Evolutionary conservation across 345 rosid genomes (phyloP), one percentile per base, ranked within the genome.

Genomic region (Litchi chinensis): DNA sequence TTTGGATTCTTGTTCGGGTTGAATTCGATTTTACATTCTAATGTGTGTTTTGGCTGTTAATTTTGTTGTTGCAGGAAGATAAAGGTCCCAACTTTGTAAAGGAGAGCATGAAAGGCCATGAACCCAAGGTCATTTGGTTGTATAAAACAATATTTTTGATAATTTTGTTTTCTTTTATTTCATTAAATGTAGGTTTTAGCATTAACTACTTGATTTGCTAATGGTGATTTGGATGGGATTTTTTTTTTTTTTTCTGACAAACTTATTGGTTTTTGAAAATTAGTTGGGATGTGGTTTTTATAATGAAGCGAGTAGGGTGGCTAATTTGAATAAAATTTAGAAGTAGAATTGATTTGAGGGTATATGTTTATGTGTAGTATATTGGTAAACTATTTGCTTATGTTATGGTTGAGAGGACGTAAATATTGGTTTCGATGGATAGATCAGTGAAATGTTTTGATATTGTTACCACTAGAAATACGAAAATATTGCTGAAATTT

Each of bases 91-190:
- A 10, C 43, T 67, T 65, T 11, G 44, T 44, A 8, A 18, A 82
- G 68, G 77, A 65, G 21, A 74, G 75, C 83, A 82, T 85, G 85
- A 85, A 85, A 76, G 78, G 83, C 78, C 82, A 82, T 68, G 88
- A 85, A 71, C 7, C 83, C 11, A 82, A 82, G 88, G 85, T 85
- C 59, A 32, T 15, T 10, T 65, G 57, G 54, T 74, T 66, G 2
- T 43, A 28, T 16, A 43, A 15, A 59, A 8, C 52, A 43, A 7
- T 77, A 6, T 71, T 39, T 67, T 16, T 76, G 21, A 0, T 26
- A n/a, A 6, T 59, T 10, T 19, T 70, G 48, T 22, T 52, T 22
- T 32, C 32, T 28, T 74, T 54, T n/a, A 54, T 62, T 8, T 15
- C 11, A 28, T 57, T 62, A 24, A 41, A 1, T n/a, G 65, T 10